Evolutionary conservation across 148 eudicot species (phyloP), one percentile per base, ranked within the genome.

Genomic region (Chenopodium formosanum): DNA sequence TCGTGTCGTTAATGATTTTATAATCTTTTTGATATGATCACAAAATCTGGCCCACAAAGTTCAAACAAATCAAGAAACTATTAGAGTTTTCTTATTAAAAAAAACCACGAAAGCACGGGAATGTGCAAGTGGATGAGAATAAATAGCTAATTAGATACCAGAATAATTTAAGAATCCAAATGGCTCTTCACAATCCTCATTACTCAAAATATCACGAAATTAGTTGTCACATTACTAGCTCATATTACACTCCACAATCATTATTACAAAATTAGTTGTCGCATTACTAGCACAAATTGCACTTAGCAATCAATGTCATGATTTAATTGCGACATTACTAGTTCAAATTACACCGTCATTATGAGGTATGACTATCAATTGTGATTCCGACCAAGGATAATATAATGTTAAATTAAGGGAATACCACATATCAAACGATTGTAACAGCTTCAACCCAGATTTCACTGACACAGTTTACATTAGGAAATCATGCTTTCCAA

Each of bases 181-280:
- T 58, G 60, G 62, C 77, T 47, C 46, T 50, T 63, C 63, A 65
- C 19, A 66, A 74, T 81, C 74, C 40, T 80, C 74, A 81, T 40
- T 40, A 40, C 44, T 40, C 44, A 40, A 40, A 37, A 40, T 40
- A 40, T 40, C 44, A 40, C 44, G 7, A 7, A 72, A 27, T 44
- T 48, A 72, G 10, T 44, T 50, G 53, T 50, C 53, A 0, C 53
- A 12, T 50, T 50, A 50, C 53, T 13, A 9, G 53, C 14, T 50
- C 12, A 50, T 1, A 48, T 48, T 48, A 9, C 52, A 40, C 44
- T 40, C 8, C 44, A 40, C 44, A 40, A 40, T 40, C 44, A 40
- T 4, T 40, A 40, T 40, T 7, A 40, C 44, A 5, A 1, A 72
- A 14, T 44, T 25, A 72, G 44, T 44, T 0, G 0, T 50, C 53